Conservation (phyloP, 106 monocot species). For the Allium cepa region DNA sequence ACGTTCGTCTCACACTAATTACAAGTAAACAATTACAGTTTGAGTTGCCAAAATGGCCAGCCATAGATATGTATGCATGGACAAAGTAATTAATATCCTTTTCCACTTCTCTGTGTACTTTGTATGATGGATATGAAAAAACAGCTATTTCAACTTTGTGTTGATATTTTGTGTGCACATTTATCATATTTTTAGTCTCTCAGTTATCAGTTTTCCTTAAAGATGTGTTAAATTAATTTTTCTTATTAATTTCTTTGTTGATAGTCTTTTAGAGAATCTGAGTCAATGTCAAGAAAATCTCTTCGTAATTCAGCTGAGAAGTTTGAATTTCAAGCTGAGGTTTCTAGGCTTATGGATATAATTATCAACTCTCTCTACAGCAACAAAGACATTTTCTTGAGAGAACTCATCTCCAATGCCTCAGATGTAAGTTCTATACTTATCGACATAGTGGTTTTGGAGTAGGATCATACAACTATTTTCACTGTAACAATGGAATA, state of each 20-base stretch:
- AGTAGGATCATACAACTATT: constrained; percentile 76
- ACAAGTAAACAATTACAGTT: too few species aligned
- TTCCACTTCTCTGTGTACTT: too few species aligned
- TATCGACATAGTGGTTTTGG: constrained; percentile 76
- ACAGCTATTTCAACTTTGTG: too few species aligned
- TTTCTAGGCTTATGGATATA: constrained; percentile 66
- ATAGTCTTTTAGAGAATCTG: constrained; percentile 25
- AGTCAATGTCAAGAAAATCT: constrained; percentile 43
- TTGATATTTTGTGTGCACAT: too few species aligned
- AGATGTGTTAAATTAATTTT: too few species aligned
- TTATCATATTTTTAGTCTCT: background rate
- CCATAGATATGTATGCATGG: too few species aligned
- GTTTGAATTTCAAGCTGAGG: constrained; percentile 77
- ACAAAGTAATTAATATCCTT: too few species aligned
- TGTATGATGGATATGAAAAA: too few species aligned
- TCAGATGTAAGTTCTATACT: constrained; percentile 62
- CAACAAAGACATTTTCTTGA: constrained; percentile 72
- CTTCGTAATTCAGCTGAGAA: constrained; percentile 46
- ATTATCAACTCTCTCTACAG: constrained; percentile 71
- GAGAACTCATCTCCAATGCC: constrained; percentile 73
- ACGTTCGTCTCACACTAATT: too few species aligned
- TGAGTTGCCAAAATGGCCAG: too few species aligned
- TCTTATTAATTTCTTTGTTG: too few species aligned
- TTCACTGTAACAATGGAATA: too few species aligned
- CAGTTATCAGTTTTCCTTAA: background rate